Base-by-base conservation (phyloP, 176 grass and related monocot species). In the Dactylis glomerata region DNA sequence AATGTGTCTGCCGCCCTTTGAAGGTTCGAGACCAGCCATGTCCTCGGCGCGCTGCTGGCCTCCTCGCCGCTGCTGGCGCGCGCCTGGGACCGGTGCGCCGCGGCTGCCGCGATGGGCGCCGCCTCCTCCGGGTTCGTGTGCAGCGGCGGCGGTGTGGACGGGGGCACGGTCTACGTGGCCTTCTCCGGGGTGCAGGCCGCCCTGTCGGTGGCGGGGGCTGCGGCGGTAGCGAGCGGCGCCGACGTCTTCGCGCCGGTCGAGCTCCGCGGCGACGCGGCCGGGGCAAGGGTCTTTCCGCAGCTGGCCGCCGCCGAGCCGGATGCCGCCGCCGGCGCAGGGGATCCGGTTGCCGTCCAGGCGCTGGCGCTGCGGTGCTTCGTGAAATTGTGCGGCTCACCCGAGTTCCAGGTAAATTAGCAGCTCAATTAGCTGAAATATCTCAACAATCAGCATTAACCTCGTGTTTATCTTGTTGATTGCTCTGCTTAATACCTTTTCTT, bases 21-120 rank as follows among this genome's bases (percentile, higher is more conserved):
- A 86, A 99, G 97, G 90, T 99, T 92, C 86, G 97, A 99, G 87
- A 94, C 93, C 61, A 96, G 97, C 71, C 93, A 96, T 72, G 88
- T 99, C 46, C 83, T 99, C 71, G 97, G 93, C 74, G 86, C 93
- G 15, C 86, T 99, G 70, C 82, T 99, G 23, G 90, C 97, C 5
- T 96, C 90, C 63, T 94, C 97, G 68, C 85, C 93, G 24, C 86
- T 94, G 77, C 86, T 96, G 51, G 84, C 90, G 32, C 97, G 90
- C 42, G 77, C 97, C 30, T 99, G 97, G 97, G 77, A 87, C 56
- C 86, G 59, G 26, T 99, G 90, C 88, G 59, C 40, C n/a, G 82
- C 50, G 13, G 86, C 90, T 68, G 44, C 84, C 56, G 79, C 46
- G 84, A 80, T 16, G 55, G 45, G 55, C 79, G 64, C 79, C 6